Conservation (phyloP, 495 filamentous ascomycete genomes). For the Podospora fimiseda region DNA sequence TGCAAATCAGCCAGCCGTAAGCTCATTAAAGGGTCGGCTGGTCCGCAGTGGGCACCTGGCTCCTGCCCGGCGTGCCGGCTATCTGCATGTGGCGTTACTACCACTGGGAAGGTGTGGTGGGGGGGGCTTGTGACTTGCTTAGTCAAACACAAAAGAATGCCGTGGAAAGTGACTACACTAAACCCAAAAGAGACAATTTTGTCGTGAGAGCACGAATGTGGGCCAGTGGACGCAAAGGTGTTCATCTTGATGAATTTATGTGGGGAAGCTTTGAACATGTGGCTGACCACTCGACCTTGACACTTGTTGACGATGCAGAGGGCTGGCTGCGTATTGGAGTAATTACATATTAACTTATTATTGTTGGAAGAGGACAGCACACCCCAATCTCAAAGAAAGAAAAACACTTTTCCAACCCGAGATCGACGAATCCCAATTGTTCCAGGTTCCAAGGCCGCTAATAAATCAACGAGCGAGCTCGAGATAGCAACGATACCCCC, state of each 20-base stretch:
- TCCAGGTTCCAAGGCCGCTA: too few relatives aligned
- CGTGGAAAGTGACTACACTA: slow-evolving; percentile 2
- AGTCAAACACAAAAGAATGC: not conserved
- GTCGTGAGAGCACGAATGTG: too few relatives aligned
- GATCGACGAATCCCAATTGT: too few relatives aligned
- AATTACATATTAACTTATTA: not conserved
- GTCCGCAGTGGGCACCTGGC: not conserved
- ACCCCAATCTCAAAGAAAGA: too few relatives aligned
- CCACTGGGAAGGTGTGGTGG: too few relatives aligned
- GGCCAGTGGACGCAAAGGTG: too few relatives aligned
- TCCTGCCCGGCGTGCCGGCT: too few relatives aligned
- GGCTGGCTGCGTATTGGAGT: not conserved
- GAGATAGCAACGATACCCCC: too few relatives aligned
- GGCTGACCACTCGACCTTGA: slow-evolving; percentile 5
- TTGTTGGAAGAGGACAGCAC: too few relatives aligned
- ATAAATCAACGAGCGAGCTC: too few relatives aligned
- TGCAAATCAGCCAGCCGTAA: slow-evolving; percentile 40
- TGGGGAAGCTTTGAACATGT: slow-evolving; percentile 15
- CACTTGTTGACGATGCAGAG: not conserved
- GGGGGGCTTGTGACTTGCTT: not conserved
- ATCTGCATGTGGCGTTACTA: slow-evolving; percentile 17
- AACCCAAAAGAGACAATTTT: not conserved
- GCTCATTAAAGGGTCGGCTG: slow-evolving; percentile 20
- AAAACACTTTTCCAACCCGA: too few relatives aligned
- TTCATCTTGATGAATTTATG: not conserved